A percentile compares a stretch with the other conserved stretches of the same genome.
Evolutionary conservation across 768 basidiomycete species (phyloP).

Genomic region (Dentipellis fragilis): DNA sequence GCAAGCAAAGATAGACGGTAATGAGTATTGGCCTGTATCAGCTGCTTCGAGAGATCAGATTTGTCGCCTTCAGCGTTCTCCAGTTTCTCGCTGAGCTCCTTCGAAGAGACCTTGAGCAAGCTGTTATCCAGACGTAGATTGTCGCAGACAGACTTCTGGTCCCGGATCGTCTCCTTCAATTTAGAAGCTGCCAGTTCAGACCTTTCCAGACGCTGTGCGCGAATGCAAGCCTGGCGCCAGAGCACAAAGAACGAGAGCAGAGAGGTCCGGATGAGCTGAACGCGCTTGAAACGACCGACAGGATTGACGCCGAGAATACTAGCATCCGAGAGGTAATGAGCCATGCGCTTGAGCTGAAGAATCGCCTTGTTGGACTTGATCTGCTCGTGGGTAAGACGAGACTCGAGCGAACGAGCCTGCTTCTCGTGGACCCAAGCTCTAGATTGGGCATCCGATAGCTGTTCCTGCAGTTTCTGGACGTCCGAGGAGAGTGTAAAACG

Average conservation of each 20-base stretch:
- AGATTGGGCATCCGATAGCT: neutral
- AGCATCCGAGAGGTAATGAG: neutral
- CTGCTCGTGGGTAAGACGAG: neutral
- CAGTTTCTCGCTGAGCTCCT: neutral
- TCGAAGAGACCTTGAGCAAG: neutral
- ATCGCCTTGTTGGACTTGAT: neutral
- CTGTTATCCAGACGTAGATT: neutral
- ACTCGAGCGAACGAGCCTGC: neutral
- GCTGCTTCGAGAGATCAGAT: neutral
- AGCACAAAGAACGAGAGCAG: neutral
- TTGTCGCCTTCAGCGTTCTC: neutral
- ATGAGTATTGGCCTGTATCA: neutral
- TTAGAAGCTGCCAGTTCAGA: neutral
- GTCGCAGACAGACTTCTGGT: neutral
- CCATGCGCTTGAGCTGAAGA: neutral
- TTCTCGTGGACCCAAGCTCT: neutral
- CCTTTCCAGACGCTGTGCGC: neutral
- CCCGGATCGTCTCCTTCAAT: neutral
- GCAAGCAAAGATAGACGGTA: neutral
- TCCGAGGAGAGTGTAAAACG: neutral
- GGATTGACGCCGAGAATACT: neutral
- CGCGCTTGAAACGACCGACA: neutral
- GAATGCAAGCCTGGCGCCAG: neutral
- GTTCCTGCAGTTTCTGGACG: neutral
- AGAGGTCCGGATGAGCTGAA: neutral